phyloP scores from a whole-genome alignment of 2,329 filamentous ascomycete species.

The Massarina eburnea region DNA sequence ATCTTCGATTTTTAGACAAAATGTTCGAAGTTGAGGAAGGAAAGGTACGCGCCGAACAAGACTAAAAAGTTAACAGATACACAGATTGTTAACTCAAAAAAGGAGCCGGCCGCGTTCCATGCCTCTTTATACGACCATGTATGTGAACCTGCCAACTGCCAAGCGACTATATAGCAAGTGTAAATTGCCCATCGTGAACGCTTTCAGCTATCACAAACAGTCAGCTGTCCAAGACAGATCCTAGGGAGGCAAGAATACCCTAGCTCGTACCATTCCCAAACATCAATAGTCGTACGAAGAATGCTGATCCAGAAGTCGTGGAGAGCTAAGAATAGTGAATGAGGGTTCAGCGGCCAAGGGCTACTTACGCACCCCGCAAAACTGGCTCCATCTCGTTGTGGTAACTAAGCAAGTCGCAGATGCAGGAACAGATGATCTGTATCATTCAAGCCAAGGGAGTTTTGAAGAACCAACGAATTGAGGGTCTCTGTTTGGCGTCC shows the following conservation, averaged over 20 bases:
- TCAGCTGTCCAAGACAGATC: not conserved
- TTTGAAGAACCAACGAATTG: too few species aligned
- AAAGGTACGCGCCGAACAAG: too few species aligned
- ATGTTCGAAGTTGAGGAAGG: not conserved
- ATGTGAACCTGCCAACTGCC: not conserved
- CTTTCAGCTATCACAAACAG: not conserved
- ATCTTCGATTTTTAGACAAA: slow-evolving; percentile 13
- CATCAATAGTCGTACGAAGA: too few species aligned
- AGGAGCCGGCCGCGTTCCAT: not conserved
- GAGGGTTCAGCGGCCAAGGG: too few species aligned
- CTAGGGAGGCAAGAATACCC: not conserved
- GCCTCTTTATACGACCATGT: slow-evolving; percentile 1
- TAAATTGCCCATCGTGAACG: slow-evolving; percentile 1
- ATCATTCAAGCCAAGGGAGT: not conserved
- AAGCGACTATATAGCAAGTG: slow-evolving; percentile 2
- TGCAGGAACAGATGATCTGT: not conserved
- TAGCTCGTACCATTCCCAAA: too few species aligned
- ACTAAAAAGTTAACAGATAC: too few species aligned
- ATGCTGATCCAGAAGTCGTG: too few species aligned
- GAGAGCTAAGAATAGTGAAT: too few species aligned
- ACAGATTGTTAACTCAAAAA: too few species aligned
- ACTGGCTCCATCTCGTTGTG: too few species aligned
- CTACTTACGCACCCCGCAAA: too few species aligned
- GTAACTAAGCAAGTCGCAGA: not conserved
- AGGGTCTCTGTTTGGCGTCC: too few species aligned